Percentiles rank a stretch among this genome's conserved stretches.
Evolutionary conservation across 805 yeast genomes (phyloP).

Genomic region (Metschnikowia gelsemii): DNA sequence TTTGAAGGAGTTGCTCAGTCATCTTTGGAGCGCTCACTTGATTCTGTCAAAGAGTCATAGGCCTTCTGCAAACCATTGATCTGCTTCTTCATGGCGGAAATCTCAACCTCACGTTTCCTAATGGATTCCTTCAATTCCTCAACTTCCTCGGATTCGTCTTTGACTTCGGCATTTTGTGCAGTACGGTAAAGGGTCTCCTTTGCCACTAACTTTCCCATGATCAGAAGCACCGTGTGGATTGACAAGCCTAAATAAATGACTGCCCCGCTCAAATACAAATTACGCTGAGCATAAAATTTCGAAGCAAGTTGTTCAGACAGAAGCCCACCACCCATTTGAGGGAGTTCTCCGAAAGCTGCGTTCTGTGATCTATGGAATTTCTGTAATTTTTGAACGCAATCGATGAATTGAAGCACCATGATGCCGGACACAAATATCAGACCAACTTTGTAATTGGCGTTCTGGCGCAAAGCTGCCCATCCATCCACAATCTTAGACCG

Average conservation of each 20-base stretch:
- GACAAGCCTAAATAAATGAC: conserved; percentile 55
- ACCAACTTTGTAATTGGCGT: conserved; percentile 46
- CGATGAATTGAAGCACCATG: conserved; percentile 51
- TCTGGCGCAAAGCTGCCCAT: conserved; percentile 33
- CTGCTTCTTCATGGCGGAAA: conserved; percentile 50
- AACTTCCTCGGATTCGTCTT: conserved; percentile 25
- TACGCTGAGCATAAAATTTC: conserved; percentile 63
- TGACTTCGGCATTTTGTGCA: conserved; percentile 8
- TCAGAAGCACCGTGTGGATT: conserved; percentile 52
- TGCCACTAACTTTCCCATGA: conserved; percentile 51
- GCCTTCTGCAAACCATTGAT: conserved; percentile 49
- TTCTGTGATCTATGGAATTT: conserved; percentile 22
- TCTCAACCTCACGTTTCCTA: conserved; percentile 41
- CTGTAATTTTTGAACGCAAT: conserved; percentile 49
- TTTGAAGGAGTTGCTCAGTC: conserved; percentile 8
- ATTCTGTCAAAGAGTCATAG: conserved; percentile 42
- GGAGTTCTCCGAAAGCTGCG: conserved; percentile 23
- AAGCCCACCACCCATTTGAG: conserved; percentile 21
- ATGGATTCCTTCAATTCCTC: conserved; percentile 38
- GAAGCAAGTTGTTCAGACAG: conserved; percentile 54
- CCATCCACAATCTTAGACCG: conserved; percentile 44
- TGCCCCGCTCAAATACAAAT: conserved; percentile 61
- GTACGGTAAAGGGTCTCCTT: conserved; percentile 36
- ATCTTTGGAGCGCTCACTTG: conserved; percentile 16
- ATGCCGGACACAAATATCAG: conserved; percentile 40